Conservation (phyloP, 306 rosid species). For the Delonix regia region DNA sequence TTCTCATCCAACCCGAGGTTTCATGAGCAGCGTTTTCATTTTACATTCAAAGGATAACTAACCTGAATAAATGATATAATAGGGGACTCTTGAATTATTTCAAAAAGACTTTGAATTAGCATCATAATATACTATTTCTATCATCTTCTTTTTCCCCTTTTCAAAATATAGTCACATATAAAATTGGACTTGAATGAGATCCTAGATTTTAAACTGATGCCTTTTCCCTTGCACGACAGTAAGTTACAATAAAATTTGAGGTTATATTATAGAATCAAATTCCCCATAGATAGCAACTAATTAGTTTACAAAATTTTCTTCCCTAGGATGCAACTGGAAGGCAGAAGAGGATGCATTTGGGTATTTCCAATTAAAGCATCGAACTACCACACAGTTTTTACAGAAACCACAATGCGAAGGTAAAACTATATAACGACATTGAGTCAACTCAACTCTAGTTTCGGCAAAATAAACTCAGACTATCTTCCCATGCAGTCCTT, state of each 20-base stretch:
- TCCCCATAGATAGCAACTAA: not conserved
- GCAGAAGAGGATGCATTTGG: not conserved
- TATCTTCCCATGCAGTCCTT: not conserved
- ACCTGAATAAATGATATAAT: not conserved
- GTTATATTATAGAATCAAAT: not conserved
- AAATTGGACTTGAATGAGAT: not conserved
- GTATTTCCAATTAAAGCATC: not conserved
- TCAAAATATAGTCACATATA: not conserved
- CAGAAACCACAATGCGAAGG: not conserved
- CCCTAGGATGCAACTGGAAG: not conserved
- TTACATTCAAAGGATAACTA: not conserved
- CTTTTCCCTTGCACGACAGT: not conserved
- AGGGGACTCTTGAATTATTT: not conserved
- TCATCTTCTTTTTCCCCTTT: not conserved
- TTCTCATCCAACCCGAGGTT: not conserved
- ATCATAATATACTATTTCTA: not conserved
- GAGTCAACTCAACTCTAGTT: not conserved
- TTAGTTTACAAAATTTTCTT: not conserved
- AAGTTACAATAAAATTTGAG: not conserved
- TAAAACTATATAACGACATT: not conserved
- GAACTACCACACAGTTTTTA: not conserved
- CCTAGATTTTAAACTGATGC: not conserved
- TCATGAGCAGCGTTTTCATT: conserved; percentile 3
- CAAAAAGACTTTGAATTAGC: not conserved
- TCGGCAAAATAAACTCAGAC: not conserved